Conservation (phyloP, 177 flowering plant species). For the Vitis hybrid region DNA sequence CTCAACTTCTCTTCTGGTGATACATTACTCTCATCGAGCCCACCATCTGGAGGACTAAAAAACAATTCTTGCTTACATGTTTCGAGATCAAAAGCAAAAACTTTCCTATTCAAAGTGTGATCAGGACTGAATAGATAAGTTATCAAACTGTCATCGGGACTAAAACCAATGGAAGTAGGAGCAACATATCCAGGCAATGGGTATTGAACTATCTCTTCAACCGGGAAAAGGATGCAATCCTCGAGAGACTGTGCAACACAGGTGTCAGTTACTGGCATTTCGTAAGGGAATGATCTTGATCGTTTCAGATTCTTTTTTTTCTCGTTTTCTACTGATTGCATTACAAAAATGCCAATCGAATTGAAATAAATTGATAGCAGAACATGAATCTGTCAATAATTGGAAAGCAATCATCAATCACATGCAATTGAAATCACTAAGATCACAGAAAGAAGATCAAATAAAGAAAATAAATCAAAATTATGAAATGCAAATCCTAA, state of each 20-base stretch:
- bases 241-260: conserved; percentile 34
- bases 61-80: conserved; percentile 53
- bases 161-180: conserved; percentile 69
- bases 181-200: conserved; percentile 86
- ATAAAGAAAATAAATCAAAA: neutral
- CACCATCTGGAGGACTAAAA: conserved; percentile 91
- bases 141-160: conserved; percentile 75
- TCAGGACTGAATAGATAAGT: conserved; percentile 80
- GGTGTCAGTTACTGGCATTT: conserved; percentile 61
- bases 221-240: conserved; percentile 47
- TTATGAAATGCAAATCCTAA: no score
- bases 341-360: conserved; percentile 28
- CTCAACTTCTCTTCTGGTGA: conserved; percentile 89
- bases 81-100: conserved; percentile 61
- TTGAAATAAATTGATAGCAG: neutral
- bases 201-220: conserved; percentile 83
- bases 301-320: conserved; percentile 57
- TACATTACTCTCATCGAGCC: conserved; percentile 81
- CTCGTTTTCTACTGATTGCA: conserved; percentile 51
- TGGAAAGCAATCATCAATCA: neutral
- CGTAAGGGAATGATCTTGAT: conserved; percentile 21
- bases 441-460: neutral
- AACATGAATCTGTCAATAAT: conserved; percentile 5
- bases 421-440: neutral
- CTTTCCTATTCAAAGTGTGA: conserved; percentile 61